A percentile compares a stretch with the other conserved stretches of the same genome.
Conservation (phyloP, 2,329 filamentous ascomycete genomes). For the Sporothrix sp. region DNA sequence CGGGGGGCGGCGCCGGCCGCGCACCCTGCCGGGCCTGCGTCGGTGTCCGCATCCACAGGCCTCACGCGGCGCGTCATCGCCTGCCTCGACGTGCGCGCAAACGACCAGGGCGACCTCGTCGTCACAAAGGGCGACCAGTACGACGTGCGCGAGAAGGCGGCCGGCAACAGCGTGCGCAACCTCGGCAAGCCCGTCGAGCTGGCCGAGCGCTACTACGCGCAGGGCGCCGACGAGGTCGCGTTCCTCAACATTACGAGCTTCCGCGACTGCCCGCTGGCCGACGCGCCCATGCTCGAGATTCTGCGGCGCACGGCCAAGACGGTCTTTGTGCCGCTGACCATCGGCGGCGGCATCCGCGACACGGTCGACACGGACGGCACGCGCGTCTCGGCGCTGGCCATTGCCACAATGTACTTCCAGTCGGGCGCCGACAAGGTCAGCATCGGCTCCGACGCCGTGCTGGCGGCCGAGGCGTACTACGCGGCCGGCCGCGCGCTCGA, state of each 20-base stretch:
- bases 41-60: slow-evolving; percentile 34
- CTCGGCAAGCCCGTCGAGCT: slow-evolving; percentile 95
- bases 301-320: slow-evolving; percentile 76
- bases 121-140: slow-evolving; percentile 99
- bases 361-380: slow-evolving; percentile 82
- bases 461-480: slow-evolving; percentile 87
- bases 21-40: not conserved
- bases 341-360: slow-evolving; percentile 91
- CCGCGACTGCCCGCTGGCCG: slow-evolving; percentile 84
- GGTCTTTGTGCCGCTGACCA: slow-evolving; percentile 91
- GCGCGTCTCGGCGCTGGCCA: slow-evolving; percentile 78
- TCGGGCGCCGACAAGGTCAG: slow-evolving; percentile 95
- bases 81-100: slow-evolving; percentile 88
- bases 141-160: slow-evolving; percentile 83
- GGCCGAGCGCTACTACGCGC: slow-evolving; percentile 87
- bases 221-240: slow-evolving; percentile 92
- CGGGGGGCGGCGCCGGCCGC: slow-evolving; percentile 19
- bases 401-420: slow-evolving; percentile 95
- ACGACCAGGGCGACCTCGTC: slow-evolving; percentile 88
- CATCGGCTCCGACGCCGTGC: slow-evolving; percentile 89
- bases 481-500: slow-evolving; percentile 55
- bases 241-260: slow-evolving; percentile 99
- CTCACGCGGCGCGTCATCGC: slow-evolving; percentile 91
- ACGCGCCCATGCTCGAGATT: slow-evolving; percentile 93
- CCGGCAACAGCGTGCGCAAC: slow-evolving; percentile 65